Evolutionary conservation across 306 rosid genomes (phyloP).

Genomic region (Trifolium dubium): DNA sequence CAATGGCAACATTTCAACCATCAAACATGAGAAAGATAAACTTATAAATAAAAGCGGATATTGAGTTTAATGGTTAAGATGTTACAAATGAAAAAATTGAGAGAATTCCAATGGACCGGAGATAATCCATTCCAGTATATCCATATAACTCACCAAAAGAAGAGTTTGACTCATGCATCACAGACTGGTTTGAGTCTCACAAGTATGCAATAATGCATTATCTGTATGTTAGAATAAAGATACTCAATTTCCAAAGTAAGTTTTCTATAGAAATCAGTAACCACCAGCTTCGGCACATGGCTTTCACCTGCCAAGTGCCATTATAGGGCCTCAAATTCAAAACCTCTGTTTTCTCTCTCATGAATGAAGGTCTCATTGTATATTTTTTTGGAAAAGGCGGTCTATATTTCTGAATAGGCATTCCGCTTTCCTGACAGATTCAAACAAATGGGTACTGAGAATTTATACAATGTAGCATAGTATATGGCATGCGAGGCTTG

Average conservation of each 20-base stretch:
- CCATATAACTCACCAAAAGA: slow-evolving; percentile 25
- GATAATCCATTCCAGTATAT: neutral
- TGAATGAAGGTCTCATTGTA: slow-evolving; percentile 3
- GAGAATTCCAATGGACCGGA: neutral
- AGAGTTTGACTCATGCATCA: slow-evolving; percentile 27
- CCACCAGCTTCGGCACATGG: neutral
- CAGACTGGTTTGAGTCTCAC: slow-evolving; percentile 20
- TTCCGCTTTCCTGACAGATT: slow-evolving; percentile 3
- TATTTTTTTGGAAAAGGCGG: neutral
- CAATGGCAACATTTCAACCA: neutral
- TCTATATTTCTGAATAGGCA: slow-evolving; percentile 1
- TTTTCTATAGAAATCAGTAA: neutral
- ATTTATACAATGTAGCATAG: neutral
- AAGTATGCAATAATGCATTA: slow-evolving; percentile 33
- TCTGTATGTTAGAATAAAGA: slow-evolving; percentile 17
- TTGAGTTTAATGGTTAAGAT: neutral
- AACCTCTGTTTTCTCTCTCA: slow-evolving; percentile 11
- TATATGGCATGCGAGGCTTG: neutral
- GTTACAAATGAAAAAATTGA: neutral
- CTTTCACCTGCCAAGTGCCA: slow-evolving; percentile 18
- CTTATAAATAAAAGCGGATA: neutral
- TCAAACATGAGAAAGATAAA: neutral
- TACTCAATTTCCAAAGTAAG: slow-evolving; percentile 1
- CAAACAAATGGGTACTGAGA: neutral
- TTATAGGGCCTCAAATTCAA: slow-evolving; percentile 7